Base-by-base conservation (phyloP, 345 rosid species). In the Brassica incana region DNA sequence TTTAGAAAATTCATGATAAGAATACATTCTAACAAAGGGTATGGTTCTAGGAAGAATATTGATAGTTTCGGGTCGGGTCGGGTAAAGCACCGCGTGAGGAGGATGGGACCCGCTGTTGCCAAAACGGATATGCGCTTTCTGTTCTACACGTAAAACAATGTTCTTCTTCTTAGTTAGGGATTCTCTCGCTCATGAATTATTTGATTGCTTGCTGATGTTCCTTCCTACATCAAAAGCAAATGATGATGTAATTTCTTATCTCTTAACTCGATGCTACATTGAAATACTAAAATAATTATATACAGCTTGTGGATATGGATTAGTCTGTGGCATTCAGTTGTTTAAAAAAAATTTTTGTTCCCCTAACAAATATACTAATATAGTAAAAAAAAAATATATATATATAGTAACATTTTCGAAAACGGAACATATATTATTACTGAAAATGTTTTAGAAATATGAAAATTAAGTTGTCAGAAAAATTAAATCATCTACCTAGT, bases 111-210 rank as follows among this genome's bases (percentile, higher is more conserved):
- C 66, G 59, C 25, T 23, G 15, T 25, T 10, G 61, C 59, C 60
- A 25, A 78, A 78, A 71, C 76, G 76, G 76, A 71, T 78, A 64
- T 78, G 66, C 76, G 59, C 59, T 77, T 77, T 77, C 65, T 64
- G 81, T 77, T 71, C 4, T 2, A 29, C 76, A 77, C 71, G 30
- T 69, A 77, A 71, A 71, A 78, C 76, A 32, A 78, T 25, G 70
- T 50, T 64, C 38, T 67, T 38, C 23, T 62, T 66, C 38, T 61
- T 29, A 11, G 30, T 61, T 25, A 5, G 35, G 7, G 15, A 59
- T 23, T 20, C 65, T 61, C 15, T 61, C 60, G 20, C 58, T 73
- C 60, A 63, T 73, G 14, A 73, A 63, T 11, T 65, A 40, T 64
- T 64, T 74, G 23, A 65, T 74, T 48, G 71, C 71, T 64, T 30